phyloP scores from a whole-genome alignment of 306 rosid species.

The Castanea crenata region DNA sequence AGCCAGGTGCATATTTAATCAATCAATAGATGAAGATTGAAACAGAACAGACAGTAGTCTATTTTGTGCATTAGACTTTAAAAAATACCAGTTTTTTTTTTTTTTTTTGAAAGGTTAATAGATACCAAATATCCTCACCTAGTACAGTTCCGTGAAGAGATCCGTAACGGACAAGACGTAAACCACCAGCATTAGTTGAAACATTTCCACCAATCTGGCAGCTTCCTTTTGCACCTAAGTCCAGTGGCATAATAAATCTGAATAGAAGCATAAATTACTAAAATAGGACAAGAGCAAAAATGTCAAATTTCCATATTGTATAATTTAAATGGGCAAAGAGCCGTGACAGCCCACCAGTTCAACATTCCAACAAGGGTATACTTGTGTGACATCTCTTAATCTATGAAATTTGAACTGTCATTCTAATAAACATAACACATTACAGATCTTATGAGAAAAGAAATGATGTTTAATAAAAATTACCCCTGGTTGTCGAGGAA shows the following conservation, averaged over 20 bases:
- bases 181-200: constrained; percentile 98
- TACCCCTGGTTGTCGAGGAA: constrained; percentile 90
- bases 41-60: constrained; percentile 12
- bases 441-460: background rate
- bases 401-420: background rate
- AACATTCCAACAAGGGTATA: background rate
- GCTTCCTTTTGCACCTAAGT: constrained; percentile 99
- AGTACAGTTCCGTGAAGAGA: constrained; percentile 92
- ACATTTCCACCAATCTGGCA: constrained; percentile 98
- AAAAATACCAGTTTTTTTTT: background rate
- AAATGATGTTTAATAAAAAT: constrained; percentile 21
- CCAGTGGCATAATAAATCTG: constrained; percentile 98
- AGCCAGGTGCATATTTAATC: background rate
- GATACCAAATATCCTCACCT: constrained; percentile 49
- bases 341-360: constrained; percentile 4
- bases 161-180: constrained; percentile 92
- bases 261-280: constrained; percentile 52
- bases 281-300: constrained; percentile 26
- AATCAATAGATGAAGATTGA: constrained; percentile 1
- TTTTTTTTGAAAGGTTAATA: background rate
- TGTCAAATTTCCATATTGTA: constrained; percentile 3
- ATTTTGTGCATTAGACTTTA: constrained; percentile 8
- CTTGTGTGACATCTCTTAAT: background rate
- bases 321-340: constrained; percentile 15
- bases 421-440: background rate